Conservation (phyloP, 345 rosid species). For the Populus tremula region DNA sequence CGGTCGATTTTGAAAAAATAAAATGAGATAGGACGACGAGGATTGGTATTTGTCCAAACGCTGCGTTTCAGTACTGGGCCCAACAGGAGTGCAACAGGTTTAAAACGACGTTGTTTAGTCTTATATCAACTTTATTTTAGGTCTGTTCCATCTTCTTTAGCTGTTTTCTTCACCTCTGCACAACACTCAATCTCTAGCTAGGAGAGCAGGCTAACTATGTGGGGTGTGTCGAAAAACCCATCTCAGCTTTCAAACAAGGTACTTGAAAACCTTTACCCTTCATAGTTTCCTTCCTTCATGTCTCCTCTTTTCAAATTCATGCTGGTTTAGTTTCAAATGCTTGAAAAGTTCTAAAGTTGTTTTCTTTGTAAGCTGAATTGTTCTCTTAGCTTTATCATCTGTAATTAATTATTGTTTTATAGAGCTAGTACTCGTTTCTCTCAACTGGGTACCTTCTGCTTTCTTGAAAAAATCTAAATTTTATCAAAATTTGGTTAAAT, state of each 20-base stretch:
- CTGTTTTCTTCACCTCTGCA: background rate
- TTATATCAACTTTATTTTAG: no score
- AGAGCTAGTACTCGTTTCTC: background rate
- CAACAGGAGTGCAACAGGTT: no score
- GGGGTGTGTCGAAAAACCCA: slow-evolving; percentile 4
- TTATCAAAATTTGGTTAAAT: background rate
- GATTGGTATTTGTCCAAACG: no score
- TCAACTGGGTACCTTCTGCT: background rate
- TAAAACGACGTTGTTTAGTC: no score
- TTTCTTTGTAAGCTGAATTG: background rate
- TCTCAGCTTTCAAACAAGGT: slow-evolving; percentile 26
- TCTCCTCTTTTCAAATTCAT: background rate
- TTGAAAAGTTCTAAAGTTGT: background rate
- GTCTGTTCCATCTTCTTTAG: background rate
- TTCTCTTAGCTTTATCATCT: no score
- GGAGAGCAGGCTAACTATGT: background rate
- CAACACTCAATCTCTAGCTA: background rate
- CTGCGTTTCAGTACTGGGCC: no score
- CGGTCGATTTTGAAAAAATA: no score
- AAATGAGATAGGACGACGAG: no score
- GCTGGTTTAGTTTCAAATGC: background rate
- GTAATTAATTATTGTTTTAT: background rate
- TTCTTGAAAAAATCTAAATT: background rate
- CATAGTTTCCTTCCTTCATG: background rate
- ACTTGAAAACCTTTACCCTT: background rate